Conservation (phyloP, 768 basidiomycete genomes). For the Leccinum imitatum region DNA sequence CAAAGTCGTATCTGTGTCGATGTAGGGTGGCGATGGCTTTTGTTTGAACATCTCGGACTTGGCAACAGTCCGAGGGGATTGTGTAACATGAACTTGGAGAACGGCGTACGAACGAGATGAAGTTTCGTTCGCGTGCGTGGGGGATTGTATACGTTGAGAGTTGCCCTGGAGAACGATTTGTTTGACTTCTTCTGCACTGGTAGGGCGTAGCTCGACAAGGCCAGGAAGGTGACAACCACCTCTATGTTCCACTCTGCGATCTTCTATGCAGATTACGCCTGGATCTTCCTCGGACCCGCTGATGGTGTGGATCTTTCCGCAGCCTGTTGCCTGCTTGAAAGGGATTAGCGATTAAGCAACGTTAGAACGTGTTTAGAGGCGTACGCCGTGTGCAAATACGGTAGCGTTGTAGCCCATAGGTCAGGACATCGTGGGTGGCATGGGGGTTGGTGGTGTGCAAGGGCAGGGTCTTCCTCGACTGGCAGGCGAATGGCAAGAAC, state of each 20-base stretch:
- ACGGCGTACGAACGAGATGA: too few species aligned
- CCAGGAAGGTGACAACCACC: conserved; percentile 93
- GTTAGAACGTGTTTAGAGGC: conserved; percentile 30
- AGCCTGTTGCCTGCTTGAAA: conserved; percentile 85
- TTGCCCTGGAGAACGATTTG: conserved; percentile 90
- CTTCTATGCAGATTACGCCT: conserved; percentile 93
- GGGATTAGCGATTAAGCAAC: conserved; percentile 14
- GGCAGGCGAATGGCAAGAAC: too few species aligned
- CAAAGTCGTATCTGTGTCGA: conserved; percentile 38
- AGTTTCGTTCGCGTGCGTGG: too few species aligned
- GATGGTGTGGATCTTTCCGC: conserved; percentile 99
- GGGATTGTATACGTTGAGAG: too few species aligned
- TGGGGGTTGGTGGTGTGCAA: too few species aligned
- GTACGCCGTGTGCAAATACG: conserved; percentile 96
- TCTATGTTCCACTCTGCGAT: conserved; percentile 84
- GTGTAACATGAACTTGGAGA: too few species aligned
- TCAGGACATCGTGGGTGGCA: too few species aligned
- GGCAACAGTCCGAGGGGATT: too few species aligned
- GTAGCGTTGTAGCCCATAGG: conserved; percentile 85
- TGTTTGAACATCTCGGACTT: too few species aligned
- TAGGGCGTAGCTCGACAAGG: conserved; percentile 78
- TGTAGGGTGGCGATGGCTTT: conserved; percentile 21
- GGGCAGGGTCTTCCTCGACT: too few species aligned
- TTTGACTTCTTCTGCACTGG: conserved; percentile 89
- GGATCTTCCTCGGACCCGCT: conserved; percentile 87